Conservation (phyloP, 2,329 filamentous ascomycete genomes). For the Zarea fungicola region DNA sequence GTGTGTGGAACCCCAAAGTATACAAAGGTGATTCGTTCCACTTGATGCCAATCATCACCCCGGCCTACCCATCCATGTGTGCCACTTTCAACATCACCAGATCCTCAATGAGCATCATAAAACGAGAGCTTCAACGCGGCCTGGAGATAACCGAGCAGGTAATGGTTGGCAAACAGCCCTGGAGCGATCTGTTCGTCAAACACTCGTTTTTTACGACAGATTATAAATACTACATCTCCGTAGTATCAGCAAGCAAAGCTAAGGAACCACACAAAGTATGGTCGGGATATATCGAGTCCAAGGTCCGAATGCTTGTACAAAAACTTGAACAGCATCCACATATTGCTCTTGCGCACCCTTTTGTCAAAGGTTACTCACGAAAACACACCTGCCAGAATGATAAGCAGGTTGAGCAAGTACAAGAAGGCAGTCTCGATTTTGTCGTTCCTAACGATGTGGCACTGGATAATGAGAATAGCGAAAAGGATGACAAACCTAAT, state of each 20-base stretch:
- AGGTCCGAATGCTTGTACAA: conserved; percentile 78
- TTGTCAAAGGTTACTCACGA: conserved; percentile 87
- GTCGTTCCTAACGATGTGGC: conserved; percentile 35
- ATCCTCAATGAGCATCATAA: conserved; percentile 80
- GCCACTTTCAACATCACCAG: conserved; percentile 89
- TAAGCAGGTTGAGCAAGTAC: conserved; percentile 46
- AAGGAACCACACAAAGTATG: conserved; percentile 82
- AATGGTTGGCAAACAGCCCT: conserved; percentile 67
- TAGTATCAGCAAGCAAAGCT: conserved; percentile 75
- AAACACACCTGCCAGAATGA: conserved; percentile 63
- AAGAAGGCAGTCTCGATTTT: conserved; percentile 47
- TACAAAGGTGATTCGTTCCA: conserved; percentile 79
- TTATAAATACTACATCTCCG: conserved; percentile 93
- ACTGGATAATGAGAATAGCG: conserved; percentile 18
- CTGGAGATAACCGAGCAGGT: conserved; percentile 75
- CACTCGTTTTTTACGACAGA: conserved; percentile 90
- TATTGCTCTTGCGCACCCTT: conserved; percentile 81
- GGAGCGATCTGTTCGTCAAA: conserved; percentile 84
- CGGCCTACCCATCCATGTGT: conserved; percentile 96
- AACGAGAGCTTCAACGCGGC: conserved; percentile 74
- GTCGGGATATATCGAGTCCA: conserved; percentile 91
- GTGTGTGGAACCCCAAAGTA: conserved; percentile 90
- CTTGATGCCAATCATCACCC: conserved; percentile 97
- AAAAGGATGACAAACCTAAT: conserved; percentile 39
- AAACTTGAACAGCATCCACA: conserved; percentile 75